These are phyloP conservation scores for Cercophora sp. DNA, from an alignment of 495 filamentous ascomycete genomes.

Conservation along the genomic window DNA sequence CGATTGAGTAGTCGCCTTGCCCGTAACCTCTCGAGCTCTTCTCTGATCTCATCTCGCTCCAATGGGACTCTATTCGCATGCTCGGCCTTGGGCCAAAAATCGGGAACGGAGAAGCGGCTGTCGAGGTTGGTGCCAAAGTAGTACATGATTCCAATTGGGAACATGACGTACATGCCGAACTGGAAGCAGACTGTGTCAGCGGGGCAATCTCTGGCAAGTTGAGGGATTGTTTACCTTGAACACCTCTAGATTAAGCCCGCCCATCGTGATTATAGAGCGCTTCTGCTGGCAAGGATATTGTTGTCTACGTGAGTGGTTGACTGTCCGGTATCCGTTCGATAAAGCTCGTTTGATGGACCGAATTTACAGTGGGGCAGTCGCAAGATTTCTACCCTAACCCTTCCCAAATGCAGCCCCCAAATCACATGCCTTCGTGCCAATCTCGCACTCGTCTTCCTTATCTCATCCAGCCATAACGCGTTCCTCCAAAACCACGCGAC, in stretches of 20 bases:
- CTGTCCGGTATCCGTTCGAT: slow-evolving; percentile 34
- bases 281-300: too few relatives aligned
- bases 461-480: neutral
- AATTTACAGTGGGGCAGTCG: slow-evolving; percentile 11
- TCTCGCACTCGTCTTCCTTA: neutral
- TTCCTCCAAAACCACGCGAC: too few relatives aligned
- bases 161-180: slow-evolving; percentile 98
- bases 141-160: slow-evolving; percentile 98
- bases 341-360: slow-evolving; percentile 30
- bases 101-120: slow-evolving; percentile 75
- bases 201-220: neutral
- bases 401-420: neutral
- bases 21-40: slow-evolving; percentile 71
- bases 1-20: slow-evolving; percentile 55
- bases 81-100: slow-evolving; percentile 89
- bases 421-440: neutral
- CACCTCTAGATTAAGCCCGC: slow-evolving; percentile 88
- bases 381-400: neutral
- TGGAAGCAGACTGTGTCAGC: slow-evolving; percentile 28
- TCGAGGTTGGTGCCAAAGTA: slow-evolving; percentile 99
- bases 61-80: slow-evolving; percentile 85
- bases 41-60: slow-evolving; percentile 80
- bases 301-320: neutral
- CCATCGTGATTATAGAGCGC: slow-evolving; percentile 45
- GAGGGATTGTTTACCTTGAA: slow-evolving; percentile 66